Evolutionary conservation across 139 green algal genomes (phyloP), one percentile per base, ranked within the genome.

Genomic region (Micromonas commoda): DNA sequence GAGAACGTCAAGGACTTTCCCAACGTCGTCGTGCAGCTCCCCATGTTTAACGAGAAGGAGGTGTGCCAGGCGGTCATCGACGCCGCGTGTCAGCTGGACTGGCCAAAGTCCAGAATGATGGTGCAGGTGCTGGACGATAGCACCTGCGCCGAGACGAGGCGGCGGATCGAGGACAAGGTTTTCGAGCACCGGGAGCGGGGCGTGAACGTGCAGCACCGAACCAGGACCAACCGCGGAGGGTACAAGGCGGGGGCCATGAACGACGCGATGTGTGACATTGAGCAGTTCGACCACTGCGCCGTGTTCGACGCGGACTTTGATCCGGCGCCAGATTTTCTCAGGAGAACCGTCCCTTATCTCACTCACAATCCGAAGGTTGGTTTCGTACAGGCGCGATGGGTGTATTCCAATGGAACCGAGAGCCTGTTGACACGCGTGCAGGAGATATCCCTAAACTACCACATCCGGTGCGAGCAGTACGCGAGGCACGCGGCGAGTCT

Each of bases 251-350:
- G 91, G 33, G 91, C 91, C 3, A 89, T 96, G 81, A 89, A 77
- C 1, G 81, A 86, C 20, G 67, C 66, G 20, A 75, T 81, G 77
- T 65, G 77, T 39, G 67, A 70, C n/a, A 78, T 78, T 28, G 77
- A 73, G n/a, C 35, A 85, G 16, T 88, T 80, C 71, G 85, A 91
- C 54, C 93, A 88, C 73, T 82, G 93, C 16, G 88, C 89, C 29
- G 87, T 96, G 54, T 96, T 96, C 80, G 91, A 96, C 80, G 91
- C 91, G 69, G 91, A 96, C 81, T 96, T 96, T 81, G 89, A 89
- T 76, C 91, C 91, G 1, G 85, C 91, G 23, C 53, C 85, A 19
- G 85, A 91, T 71, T 97, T 97, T 78, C 82, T 97, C 20, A 74
- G 76, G 9, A 81, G 80, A 64, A 86, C 82, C 20, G 73, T 87